These are phyloP conservation scores for Aureobasidium subglaciale DNA, from an alignment of 2,329 filamentous ascomycete species.

Conservation along the genomic window DNA sequence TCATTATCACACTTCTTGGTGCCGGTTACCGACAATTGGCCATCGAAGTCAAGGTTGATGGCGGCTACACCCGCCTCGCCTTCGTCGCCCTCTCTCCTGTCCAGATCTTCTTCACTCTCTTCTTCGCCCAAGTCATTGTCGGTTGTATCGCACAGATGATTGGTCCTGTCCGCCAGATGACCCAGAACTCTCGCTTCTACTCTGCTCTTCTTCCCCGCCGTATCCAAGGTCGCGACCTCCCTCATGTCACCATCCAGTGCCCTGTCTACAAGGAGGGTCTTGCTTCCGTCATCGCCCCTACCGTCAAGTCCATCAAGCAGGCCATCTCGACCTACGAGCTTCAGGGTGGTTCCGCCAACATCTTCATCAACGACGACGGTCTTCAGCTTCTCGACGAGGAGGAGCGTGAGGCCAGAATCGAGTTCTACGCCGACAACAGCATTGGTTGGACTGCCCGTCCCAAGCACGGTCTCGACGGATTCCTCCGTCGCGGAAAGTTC, in stretches of 20 bases:
- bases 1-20: conserved; percentile 61
- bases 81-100: conserved; percentile 61
- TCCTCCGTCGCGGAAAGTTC: conserved; percentile 56
- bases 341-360: conserved; percentile 69
- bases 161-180: conserved; percentile 66
- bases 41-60: conserved; percentile 60
- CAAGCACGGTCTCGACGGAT: conserved; percentile 44
- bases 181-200: conserved; percentile 72
- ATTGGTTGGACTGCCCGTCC: conserved; percentile 46
- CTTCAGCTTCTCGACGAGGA: conserved; percentile 57
- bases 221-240: conserved; percentile 51
- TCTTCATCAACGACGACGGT: conserved; percentile 68
- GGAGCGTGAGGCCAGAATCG: conserved; percentile 37
- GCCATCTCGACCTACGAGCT: conserved; percentile 71
- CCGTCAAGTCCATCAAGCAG: conserved; percentile 68
- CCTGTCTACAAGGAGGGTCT: conserved; percentile 85
- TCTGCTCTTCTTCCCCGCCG: conserved; percentile 63
- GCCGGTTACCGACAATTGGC: conserved; percentile 63
- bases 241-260: conserved; percentile 70
- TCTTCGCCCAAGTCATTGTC: conserved; percentile 72
- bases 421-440: conserved; percentile 44
- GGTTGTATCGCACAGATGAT: conserved; percentile 69
- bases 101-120: conserved; percentile 74
- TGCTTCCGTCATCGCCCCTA: conserved; percentile 65
- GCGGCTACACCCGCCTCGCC: conserved; percentile 54